A percentile compares a stretch with the other conserved stretches of the same genome.
phyloP scores from a whole-genome alignment of 129 eudicot genomes.

The Arctium minus region DNA sequence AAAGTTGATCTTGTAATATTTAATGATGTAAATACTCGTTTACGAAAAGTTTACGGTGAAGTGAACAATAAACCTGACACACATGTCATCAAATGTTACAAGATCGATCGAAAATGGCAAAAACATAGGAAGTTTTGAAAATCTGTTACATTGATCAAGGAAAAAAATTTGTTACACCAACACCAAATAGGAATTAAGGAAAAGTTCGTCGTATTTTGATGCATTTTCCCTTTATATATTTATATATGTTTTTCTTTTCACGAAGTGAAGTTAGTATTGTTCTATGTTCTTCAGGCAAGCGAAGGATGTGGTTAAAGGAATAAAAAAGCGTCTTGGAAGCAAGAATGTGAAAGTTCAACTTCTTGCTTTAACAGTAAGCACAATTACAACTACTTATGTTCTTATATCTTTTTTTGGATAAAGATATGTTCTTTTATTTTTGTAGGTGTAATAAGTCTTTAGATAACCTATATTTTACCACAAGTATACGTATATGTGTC shows the following conservation, averaged over 20 bases:
- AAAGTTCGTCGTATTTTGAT: background rate
- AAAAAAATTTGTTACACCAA: background rate
- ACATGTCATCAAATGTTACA: too few relatives aligned
- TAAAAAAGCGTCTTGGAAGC: slow-evolving; percentile 68
- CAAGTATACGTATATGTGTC: background rate
- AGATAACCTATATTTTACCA: background rate
- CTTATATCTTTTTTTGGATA: background rate
- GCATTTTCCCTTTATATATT: background rate
- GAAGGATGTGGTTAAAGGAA: slow-evolving; percentile 61
- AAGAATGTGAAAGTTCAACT: slow-evolving; percentile 62
- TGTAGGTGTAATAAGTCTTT: background rate
- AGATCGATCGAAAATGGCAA: background rate
- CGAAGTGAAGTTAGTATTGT: background rate
- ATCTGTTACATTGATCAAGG: background rate
- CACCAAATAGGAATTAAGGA: background rate
- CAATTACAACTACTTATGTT: background rate
- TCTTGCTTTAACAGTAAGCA: slow-evolving; percentile 60
- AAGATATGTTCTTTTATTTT: background rate
- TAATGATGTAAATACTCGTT: too few relatives aligned
- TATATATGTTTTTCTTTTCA: too few relatives aligned
- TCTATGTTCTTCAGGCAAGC: slow-evolving; percentile 42
- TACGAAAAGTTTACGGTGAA: too few relatives aligned
- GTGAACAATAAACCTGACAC: too few relatives aligned
- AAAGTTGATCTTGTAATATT: too few relatives aligned
- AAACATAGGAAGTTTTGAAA: too few relatives aligned